Evolutionary conservation across 495 filamentous ascomycete species (phyloP), one percentile per base, ranked within the genome.

Genomic region (Daldinia concentrica): DNA sequence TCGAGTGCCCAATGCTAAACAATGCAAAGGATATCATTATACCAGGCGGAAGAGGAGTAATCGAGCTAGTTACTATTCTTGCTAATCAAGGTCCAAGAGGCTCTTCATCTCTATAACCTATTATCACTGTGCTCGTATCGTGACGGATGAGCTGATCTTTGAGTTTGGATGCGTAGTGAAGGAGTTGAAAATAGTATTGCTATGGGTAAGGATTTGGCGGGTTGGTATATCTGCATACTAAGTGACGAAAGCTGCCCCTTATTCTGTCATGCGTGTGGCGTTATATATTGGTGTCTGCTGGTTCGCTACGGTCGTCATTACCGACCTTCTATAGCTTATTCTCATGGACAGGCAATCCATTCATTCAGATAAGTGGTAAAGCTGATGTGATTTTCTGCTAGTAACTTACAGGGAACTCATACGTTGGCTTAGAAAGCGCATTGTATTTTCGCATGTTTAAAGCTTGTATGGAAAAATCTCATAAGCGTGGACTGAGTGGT

Each of bases 401-500:
- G 17, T 24, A 24, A 54, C 50, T 54, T 29, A 54, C 50, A 54
- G 26, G 50, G 27, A n/a, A 54, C 27, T 29, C 43, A 24, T 48
- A 24, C 43, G 0, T 48, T 48, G 27, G 24, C 50, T 54, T 29
- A 17, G 24, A 54, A 6, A 17, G 27, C 26, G 50, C 50, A 1
- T 30, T 30, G 50, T 15, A 27, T 27, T 27, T 30, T 54, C 50
- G 24, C 30, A 54, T 15, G 24, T 17, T 17, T 15, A 26, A 29
- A 26, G 4, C 4, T 52, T 52, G 50, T 29, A 29, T 15, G 26
- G 12, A 27, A 29, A 24, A n/a, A 17, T 43, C n/a, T 7, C 7
- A 59, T 59, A 45, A 41, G 37, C 39, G 32, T 17, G 9, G 17
- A 62, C 12, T 17, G 58, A 62, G 58, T 51, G 17, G 43, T 34